Conservation (phyloP, 768 basidiomycete species). For the Fibroporia radiculosa region DNA sequence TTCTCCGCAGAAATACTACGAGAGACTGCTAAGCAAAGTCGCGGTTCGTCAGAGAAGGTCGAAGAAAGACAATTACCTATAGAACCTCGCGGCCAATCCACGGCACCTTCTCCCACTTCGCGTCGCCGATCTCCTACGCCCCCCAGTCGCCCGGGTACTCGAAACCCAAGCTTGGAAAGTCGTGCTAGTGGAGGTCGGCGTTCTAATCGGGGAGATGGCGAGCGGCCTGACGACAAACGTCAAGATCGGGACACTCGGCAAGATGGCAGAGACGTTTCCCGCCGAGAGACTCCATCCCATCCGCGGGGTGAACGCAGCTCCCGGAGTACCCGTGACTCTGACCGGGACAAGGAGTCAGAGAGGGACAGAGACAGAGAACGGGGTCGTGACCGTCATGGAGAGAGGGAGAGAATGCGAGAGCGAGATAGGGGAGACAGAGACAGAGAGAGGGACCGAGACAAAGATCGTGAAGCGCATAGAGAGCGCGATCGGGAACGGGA, state of each 20-base stretch:
- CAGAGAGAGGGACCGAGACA: slow-evolving; percentile 17
- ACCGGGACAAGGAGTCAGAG: slow-evolving; percentile 21
- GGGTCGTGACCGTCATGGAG: slow-evolving; percentile 15
- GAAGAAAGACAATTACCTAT: slow-evolving; percentile 31
- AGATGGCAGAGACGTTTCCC: slow-evolving; percentile 29
- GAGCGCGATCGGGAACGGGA: slow-evolving; percentile 23
- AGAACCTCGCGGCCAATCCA: slow-evolving; percentile 39
- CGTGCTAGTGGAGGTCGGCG: slow-evolving; percentile 63
- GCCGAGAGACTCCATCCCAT: slow-evolving; percentile 19
- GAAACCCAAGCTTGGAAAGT: slow-evolving; percentile 66
- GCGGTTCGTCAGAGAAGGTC: slow-evolving; percentile 25
- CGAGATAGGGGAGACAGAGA: slow-evolving; percentile 22
- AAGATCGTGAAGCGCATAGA: slow-evolving; percentile 17
- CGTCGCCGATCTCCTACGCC: slow-evolving; percentile 63
- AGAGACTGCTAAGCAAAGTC: slow-evolving; percentile 67
- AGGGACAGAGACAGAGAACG: slow-evolving; percentile 22
- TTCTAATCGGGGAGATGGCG: slow-evolving; percentile 42
- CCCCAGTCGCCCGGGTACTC: slow-evolving; percentile 54
- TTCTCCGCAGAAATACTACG: slow-evolving; percentile 71
- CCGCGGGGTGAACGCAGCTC: slow-evolving; percentile 6
- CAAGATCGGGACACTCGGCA: slow-evolving; percentile 38
- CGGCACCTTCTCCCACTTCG: slow-evolving; percentile 44
- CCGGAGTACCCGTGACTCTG: slow-evolving; percentile 14
- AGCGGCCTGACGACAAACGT: slow-evolving; percentile 43
- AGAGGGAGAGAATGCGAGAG: slow-evolving; percentile 13